Evolutionary conservation across 176 grass and related monocot species (phyloP).

Genomic region (Juncus inflexus): DNA sequence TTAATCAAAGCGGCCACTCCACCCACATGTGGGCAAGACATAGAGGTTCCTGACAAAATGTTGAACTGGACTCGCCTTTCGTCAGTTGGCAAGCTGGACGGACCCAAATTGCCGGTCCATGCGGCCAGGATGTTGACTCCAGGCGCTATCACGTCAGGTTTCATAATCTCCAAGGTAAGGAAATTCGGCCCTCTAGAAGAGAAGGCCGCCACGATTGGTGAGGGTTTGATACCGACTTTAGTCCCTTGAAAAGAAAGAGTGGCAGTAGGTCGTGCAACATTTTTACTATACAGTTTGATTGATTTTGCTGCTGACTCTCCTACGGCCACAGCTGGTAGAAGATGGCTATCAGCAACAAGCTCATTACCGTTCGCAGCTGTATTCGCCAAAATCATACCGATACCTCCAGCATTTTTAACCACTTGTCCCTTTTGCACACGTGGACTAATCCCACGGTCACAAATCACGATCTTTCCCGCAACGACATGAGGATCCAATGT

Average conservation of each 20-base stretch:
- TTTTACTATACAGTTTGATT: slow-evolving; percentile 60
- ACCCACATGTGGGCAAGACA: slow-evolving; percentile 98
- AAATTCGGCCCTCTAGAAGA: slow-evolving; percentile 81
- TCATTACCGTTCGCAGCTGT: slow-evolving; percentile 75
- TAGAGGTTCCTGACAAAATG: slow-evolving; percentile 96
- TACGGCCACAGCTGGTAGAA: slow-evolving; percentile 73
- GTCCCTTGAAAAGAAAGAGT: slow-evolving; percentile 73
- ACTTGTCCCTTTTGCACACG: slow-evolving; percentile 97
- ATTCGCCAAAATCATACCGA: slow-evolving; percentile 86
- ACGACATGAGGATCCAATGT: slow-evolving; percentile 49
- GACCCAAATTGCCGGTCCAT: slow-evolving; percentile 82
- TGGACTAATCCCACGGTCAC: slow-evolving; percentile 82
- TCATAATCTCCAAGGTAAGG: slow-evolving; percentile 89
- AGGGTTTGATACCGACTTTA: slow-evolving; percentile 83
- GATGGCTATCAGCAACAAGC: slow-evolving; percentile 96
- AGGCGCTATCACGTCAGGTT: slow-evolving; percentile 75
- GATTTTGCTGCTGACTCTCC: slow-evolving; percentile 46
- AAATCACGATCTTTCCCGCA: slow-evolving; percentile 83
- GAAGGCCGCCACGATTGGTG: slow-evolving; percentile 87
- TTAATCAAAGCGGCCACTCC: slow-evolving; percentile 91
- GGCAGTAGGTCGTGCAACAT: slow-evolving; percentile 43
- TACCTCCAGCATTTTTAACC: slow-evolving; percentile 69
- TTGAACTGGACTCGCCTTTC: slow-evolving; percentile 76
- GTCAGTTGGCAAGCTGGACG: slow-evolving; percentile 70
- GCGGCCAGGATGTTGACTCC: slow-evolving; percentile 93